Base-by-base conservation (phyloP, 116 monocot genomes). In the Zostera marina region DNA sequence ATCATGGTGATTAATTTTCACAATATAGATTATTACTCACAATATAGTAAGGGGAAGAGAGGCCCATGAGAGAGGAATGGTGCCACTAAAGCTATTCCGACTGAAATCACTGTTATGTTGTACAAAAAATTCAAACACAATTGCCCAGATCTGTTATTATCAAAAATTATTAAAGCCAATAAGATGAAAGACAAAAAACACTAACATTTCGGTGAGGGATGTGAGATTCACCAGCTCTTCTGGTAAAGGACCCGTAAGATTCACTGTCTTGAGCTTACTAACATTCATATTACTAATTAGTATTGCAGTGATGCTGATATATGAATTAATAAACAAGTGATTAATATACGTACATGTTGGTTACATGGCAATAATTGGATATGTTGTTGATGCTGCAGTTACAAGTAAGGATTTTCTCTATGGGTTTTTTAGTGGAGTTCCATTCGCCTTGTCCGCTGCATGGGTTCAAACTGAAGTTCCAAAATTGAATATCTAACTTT, bases 1-100 rank as follows among this genome's bases (percentile, higher is more conserved):
- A 7, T 48, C 17, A 16, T 19, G 17, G 9, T 16, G 17, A 15
- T 7, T 48, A 16, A 5, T 48, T 7, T 8, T 19, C 19, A 15
- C n/a, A 48, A 48, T 48, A 5, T 48, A 48, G 48, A 19, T 7
- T 48, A n/a, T n/a, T n/a, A n/a, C n/a, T n/a, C n/a, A n/a, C n/a
- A n/a, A n/a, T n/a, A n/a, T n/a, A n/a, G n/a, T n/a, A n/a, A n/a
- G n/a, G n/a, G n/a, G n/a, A n/a, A n/a, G n/a, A n/a, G n/a, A n/a
- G n/a, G n/a, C n/a, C n/a, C n/a, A n/a, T 4, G 49, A 0, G 9
- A 65, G 15, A 48, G 80, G 80, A 16, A 80, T 64, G 7, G 53
- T 11, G 23, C 80, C 80, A 72, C 52, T 76, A 51, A 80, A 57
- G 57, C 76, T 72, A 44, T 80, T 80, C 41, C 68, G 45, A 14